Conservation (phyloP, 495 filamentous ascomycete genomes). For the Penicillium canescens region DNA sequence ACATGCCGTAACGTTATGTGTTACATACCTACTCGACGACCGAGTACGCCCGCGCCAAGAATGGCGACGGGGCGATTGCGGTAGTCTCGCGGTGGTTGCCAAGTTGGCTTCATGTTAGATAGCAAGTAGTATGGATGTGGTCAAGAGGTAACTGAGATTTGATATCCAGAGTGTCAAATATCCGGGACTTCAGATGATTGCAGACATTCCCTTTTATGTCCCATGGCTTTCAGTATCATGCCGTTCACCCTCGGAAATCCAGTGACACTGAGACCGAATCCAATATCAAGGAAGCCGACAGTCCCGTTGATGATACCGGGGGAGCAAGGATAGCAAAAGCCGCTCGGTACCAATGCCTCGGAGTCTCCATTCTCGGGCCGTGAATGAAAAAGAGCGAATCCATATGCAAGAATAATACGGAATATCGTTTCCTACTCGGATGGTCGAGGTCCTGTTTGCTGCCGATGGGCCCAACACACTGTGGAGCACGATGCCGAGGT, state of each 20-base stretch:
- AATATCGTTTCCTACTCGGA: neutral
- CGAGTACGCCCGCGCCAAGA: conserved; percentile 49
- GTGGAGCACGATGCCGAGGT: conserved; percentile 2
- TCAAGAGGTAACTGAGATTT: neutral
- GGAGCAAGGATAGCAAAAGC: neutral
- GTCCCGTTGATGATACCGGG: neutral
- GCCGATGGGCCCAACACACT: neutral
- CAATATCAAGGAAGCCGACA: neutral
- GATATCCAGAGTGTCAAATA: neutral
- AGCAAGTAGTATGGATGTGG: neutral
- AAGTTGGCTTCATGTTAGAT: conserved; percentile 13
- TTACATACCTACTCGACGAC: conserved; percentile 40
- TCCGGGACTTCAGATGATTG: too few species aligned
- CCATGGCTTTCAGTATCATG: neutral
- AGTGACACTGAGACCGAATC: neutral
- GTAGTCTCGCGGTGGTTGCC: conserved; percentile 35
- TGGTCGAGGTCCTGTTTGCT: neutral
- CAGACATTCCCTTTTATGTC: conserved; percentile 2
- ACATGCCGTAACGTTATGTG: neutral
- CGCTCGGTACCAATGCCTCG: neutral
- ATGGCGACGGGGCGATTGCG: conserved; percentile 40
- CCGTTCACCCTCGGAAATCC: neutral
- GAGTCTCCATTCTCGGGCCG: neutral
- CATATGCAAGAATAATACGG: neutral
- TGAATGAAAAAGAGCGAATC: neutral